Conservation (phyloP, 1,284 basidiomycete species). For the Leucocoprinus gongylophorus region DNA sequence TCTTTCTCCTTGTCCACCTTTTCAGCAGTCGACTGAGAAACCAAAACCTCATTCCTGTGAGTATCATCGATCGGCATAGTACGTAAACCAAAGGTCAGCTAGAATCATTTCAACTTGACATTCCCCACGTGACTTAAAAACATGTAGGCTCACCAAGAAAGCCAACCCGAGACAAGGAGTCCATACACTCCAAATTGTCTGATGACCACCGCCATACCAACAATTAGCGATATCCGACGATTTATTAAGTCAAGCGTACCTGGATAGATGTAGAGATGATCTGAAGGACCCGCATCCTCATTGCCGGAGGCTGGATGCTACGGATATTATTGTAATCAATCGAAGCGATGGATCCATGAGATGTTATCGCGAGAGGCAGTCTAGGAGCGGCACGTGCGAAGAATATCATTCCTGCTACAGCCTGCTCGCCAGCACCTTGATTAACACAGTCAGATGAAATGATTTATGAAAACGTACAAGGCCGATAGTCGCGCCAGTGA, state of each 20-base stretch:
- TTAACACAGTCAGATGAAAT: conserved; percentile 5
- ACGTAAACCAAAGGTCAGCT: conserved; percentile 34
- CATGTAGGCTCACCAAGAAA: conserved; percentile 36
- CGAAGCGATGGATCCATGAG: conserved; percentile 36
- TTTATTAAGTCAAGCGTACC: conserved; percentile 27
- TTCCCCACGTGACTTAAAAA: background rate
- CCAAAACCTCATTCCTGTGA: background rate
- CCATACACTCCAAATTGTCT: conserved; percentile 60
- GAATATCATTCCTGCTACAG: conserved; percentile 69
- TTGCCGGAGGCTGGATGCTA: conserved; percentile 35
- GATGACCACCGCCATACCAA: conserved; percentile 1
- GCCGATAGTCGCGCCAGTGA: conserved; percentile 75
- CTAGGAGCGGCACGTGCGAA: conserved; percentile 43
- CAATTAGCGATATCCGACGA: background rate
- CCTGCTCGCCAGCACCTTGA: conserved; percentile 34
- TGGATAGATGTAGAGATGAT: conserved; percentile 49
- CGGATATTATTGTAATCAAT: conserved; percentile 49
- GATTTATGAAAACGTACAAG: conserved; percentile 42
- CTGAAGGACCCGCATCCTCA: conserved; percentile 36
- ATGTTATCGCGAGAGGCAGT: conserved; percentile 41
- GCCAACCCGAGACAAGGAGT: conserved; percentile 50
- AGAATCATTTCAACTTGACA: conserved; percentile 6
- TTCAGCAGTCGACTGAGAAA: background rate
- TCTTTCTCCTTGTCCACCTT: conserved; percentile 2
- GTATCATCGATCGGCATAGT: conserved; percentile 18